Percentiles rank a stretch among this genome's conserved stretches.
These are phyloP conservation scores for Rhodotorula sp. DNA, from an alignment of 1,284 basidiomycete genomes.

Conservation along the genomic window DNA sequence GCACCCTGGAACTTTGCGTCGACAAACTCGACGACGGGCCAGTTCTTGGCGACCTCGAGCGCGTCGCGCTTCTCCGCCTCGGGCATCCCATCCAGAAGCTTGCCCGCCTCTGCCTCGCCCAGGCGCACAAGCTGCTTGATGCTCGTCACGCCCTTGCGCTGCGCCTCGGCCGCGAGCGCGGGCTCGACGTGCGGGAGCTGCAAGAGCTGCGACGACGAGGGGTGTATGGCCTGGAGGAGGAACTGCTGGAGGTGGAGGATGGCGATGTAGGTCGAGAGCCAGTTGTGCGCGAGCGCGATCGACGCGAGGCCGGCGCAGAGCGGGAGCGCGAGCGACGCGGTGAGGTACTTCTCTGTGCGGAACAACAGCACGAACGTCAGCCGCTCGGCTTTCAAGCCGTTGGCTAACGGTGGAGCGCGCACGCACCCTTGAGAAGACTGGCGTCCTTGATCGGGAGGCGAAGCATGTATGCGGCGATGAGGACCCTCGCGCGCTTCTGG, in stretches of 20 bases:
- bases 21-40: constrained; percentile 79
- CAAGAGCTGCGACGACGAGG: constrained; percentile 59
- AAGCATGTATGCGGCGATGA: constrained; percentile 85
- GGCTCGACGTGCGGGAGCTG: constrained; percentile 72
- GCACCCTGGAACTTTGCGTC: constrained; percentile 84
- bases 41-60: constrained; percentile 67
- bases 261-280: constrained; percentile 78
- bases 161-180: constrained; percentile 40
- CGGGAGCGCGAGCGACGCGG: constrained; percentile 46
- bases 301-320: constrained; percentile 75
- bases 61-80: constrained; percentile 59
- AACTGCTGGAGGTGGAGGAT: constrained; percentile 81
- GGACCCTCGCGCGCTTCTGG: constrained; percentile 62
- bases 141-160: constrained; percentile 55
- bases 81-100: constrained; percentile 60
- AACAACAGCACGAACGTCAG: background rate
- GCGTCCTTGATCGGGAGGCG: constrained; percentile 65
- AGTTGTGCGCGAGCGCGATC: constrained; percentile 82
- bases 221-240: constrained; percentile 80
- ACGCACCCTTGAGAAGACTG: constrained; percentile 65
- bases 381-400: background rate
- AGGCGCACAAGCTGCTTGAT: constrained; percentile 43
- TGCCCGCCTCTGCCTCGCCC: constrained; percentile 31
- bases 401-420: background rate
- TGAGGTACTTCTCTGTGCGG: constrained; percentile 42